Evolutionary conservation across 2,329 filamentous ascomycete genomes (phyloP).

Genomic region (Epichloe sibirici): DNA sequence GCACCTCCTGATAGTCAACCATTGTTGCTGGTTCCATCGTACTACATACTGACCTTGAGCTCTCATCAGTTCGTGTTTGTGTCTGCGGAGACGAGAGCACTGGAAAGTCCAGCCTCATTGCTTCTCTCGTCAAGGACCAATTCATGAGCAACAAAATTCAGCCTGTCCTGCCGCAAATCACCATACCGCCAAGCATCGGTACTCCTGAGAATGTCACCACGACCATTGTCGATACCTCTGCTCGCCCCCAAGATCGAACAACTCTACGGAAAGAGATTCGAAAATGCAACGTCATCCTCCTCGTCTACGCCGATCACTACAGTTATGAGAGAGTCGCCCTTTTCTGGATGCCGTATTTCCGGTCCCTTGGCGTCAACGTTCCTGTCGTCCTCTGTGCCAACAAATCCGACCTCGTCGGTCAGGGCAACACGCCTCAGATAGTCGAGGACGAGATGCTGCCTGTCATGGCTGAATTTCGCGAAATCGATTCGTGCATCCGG

Average conservation of each 20-base stretch:
- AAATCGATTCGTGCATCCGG: conserved; percentile 95
- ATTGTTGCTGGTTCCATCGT: background rate
- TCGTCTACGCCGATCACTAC: conserved; percentile 97
- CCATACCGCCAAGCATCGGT: conserved; percentile 82
- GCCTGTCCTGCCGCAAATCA: conserved; percentile 85
- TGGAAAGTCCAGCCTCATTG: conserved; percentile 89
- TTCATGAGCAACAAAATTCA: conserved; percentile 96
- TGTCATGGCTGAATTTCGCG: conserved; percentile 96
- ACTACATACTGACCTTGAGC: conserved; percentile 4
- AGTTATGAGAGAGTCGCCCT: conserved; percentile 95
- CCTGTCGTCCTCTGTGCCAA: conserved; percentile 95
- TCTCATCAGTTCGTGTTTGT: conserved; percentile 63
- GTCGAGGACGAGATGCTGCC: conserved; percentile 96
- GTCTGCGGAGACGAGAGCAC: conserved; percentile 93
- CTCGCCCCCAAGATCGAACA: conserved; percentile 82
- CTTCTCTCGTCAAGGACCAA: conserved; percentile 90
- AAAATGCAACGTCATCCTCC: conserved; percentile 90
- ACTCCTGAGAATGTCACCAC: conserved; percentile 96
- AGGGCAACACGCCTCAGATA: conserved; percentile 68
- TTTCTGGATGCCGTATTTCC: conserved; percentile 98
- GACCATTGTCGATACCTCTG: conserved; percentile 94
- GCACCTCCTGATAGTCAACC: background rate
- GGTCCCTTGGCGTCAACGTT: conserved; percentile 95
- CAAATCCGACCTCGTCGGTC: conserved; percentile 78
- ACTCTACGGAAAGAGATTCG: conserved; percentile 87